Base-by-base conservation (phyloP, 257 asterid species). In the Solanum bulbocastanum region DNA sequence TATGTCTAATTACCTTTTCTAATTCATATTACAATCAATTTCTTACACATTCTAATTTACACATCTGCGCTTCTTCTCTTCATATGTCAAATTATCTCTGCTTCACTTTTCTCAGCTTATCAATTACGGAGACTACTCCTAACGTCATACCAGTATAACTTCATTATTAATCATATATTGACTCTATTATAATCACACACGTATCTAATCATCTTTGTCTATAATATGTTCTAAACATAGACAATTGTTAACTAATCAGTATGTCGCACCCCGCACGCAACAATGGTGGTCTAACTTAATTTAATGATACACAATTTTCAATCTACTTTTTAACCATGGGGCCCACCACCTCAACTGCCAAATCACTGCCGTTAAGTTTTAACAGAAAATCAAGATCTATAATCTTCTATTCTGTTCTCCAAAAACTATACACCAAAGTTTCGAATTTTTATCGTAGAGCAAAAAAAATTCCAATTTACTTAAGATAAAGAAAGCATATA, bases 101-200 rank as follows among this genome's bases (percentile, higher is more conserved):
- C 8, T n/a, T 65, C 4, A 10, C 6, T n/a, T 5, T 0, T 27
- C 18, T 65, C 0, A 5, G 0, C 20, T n/a, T 25, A 12, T 65
- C 7, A 2, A 10, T 23, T 4, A n/a, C 1, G 0, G 0, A 23
- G 0, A 62, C 7, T n/a, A 62, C 3, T 0, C 1, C 0, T n/a
- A 58, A 60, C 15, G 0, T 60, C 27, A 1, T 22, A 20, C 0
- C 65, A 56, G 20, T 56, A 56, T 56, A 56, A 58, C 66, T 58
- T 58, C 66, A 3, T 58, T 58, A 20, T 0, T 58, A 58, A 22
- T 58, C 5, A 58, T 20, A 58, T 58, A 7, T 58, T 56, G 20
- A 58, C 25, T 1, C 66, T 22, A 58, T 0, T 20, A 58, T 58
- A 20, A 6, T 18, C 62, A 20, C 12, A 20, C 66, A 58, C 66